phyloP scores from a whole-genome alignment of 768 basidiomycete species.

The Antrodiella citrinella region DNA sequence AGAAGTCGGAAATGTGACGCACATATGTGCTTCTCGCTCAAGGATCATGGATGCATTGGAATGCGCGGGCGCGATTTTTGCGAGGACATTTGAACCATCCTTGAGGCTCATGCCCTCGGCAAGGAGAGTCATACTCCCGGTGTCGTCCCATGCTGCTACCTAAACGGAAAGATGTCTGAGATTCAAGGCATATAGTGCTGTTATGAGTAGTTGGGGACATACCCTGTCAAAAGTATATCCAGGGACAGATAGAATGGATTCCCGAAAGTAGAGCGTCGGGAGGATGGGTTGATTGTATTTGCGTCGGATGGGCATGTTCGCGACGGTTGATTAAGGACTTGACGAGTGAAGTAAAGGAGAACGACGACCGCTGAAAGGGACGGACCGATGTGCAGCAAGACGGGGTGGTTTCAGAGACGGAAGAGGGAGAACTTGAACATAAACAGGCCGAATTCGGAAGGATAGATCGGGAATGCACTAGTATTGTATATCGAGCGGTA shows the following conservation, averaged over 20 bases:
- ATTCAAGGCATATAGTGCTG: conserved; percentile 1
- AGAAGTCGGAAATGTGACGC: conserved; percentile 19
- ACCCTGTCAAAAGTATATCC: conserved; percentile 70
- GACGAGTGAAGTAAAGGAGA: neutral
- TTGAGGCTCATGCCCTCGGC: conserved; percentile 65
- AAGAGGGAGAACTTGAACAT: neutral
- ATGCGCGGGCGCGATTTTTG: conserved; percentile 67
- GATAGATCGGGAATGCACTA: neutral
- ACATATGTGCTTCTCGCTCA: conserved; percentile 70
- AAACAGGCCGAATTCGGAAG: neutral
- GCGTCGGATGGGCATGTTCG: conserved; percentile 33
- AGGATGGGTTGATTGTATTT: conserved; percentile 51
- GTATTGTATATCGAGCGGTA: neutral
- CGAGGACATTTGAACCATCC: conserved; percentile 59
- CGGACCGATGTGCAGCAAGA: neutral
- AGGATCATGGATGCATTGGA: conserved; percentile 67
- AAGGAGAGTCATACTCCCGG: conserved; percentile 61
- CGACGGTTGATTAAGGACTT: neutral
- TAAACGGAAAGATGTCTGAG: too few species aligned
- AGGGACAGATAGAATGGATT: conserved; percentile 51
- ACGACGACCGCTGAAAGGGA: neutral
- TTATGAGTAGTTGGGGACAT: conserved; percentile 9
- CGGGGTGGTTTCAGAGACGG: neutral
- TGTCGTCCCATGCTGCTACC: conserved; percentile 64
- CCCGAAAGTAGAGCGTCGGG: conserved; percentile 50